Conservation (phyloP, 192 early-diverging fungal species). For the Coemansia sp. region DNA sequence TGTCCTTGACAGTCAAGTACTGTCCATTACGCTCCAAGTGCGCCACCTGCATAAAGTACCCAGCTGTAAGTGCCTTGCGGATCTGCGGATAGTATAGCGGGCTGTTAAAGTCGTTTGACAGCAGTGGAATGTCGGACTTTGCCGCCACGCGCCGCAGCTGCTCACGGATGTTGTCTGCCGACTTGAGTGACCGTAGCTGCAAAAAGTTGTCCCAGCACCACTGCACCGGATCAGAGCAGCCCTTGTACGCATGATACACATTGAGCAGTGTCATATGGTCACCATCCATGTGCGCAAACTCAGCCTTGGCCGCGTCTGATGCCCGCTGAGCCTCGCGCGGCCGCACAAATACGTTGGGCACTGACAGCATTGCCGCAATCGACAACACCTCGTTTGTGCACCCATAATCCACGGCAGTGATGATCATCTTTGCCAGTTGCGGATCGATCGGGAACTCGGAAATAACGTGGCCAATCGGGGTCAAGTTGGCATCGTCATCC, state of each 20-base stretch:
- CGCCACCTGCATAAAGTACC: slow-evolving; percentile 99
- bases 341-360: slow-evolving; percentile 89
- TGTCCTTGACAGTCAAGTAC: slow-evolving; percentile 96
- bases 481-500: slow-evolving; percentile 94
- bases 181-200: slow-evolving; percentile 84
- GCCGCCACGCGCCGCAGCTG: slow-evolving; percentile 87
- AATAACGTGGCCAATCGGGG: slow-evolving; percentile 79
- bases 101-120: slow-evolving; percentile 72
- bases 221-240: slow-evolving; percentile 62
- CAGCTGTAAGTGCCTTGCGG: slow-evolving; percentile 82
- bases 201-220: slow-evolving; percentile 97
- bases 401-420: slow-evolving; percentile 75
- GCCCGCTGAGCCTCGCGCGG: slow-evolving; percentile 84
- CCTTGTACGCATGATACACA: slow-evolving; percentile 89
- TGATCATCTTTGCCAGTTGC: slow-evolving; percentile 91
- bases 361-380: slow-evolving; percentile 90
- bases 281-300: slow-evolving; percentile 93
- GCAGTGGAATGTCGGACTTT: slow-evolving; percentile 64
- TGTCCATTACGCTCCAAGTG: slow-evolving; percentile 85
- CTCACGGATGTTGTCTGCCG: slow-evolving; percentile 87
- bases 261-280: slow-evolving; percentile 97
- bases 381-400: slow-evolving; percentile 95
- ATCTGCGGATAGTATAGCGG: slow-evolving; percentile 83
- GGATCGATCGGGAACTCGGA: slow-evolving; percentile 98
- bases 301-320: slow-evolving; percentile 87